Percentiles rank a stretch among this genome's conserved stretches.
phyloP scores from a whole-genome alignment of 176 grass and related monocot species.

The Musa schizocarpa region DNA sequence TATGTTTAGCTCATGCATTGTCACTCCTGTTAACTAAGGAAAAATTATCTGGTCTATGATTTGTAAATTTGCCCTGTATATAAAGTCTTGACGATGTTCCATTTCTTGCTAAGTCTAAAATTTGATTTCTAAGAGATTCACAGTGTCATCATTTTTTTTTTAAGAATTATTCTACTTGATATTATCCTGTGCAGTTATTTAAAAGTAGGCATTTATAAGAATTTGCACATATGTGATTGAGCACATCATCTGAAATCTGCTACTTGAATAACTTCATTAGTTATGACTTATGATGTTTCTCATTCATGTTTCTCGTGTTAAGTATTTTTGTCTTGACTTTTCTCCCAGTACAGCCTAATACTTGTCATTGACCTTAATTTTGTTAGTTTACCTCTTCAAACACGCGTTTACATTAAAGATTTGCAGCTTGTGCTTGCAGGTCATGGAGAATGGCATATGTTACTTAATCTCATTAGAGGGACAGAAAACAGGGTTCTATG shows the following conservation, averaged over 20 bases:
- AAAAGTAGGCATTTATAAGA: not conserved
- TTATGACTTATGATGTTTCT: not conserved
- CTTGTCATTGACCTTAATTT: not conserved
- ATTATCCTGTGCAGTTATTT: not conserved
- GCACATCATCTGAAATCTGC: not conserved
- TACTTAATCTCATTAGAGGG: slow-evolving; percentile 81
- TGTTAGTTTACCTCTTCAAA: not conserved
- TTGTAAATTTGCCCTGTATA: not conserved
- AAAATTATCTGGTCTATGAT: not conserved
- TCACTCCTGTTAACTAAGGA: not conserved
- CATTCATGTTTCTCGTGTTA: not conserved
- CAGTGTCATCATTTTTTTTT: not conserved
- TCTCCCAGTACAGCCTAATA: not conserved
- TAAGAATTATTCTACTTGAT: not conserved
- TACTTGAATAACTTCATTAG: not conserved
- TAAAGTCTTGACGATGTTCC: not conserved
- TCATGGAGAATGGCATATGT: slow-evolving; percentile 66
- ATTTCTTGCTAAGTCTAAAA: not conserved
- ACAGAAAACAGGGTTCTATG: slow-evolving; percentile 99
- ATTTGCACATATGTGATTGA: not conserved
- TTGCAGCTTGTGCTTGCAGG: slow-evolving; percentile 32
- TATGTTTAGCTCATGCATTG: not conserved
- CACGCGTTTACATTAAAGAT: not conserved
- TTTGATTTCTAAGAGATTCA: too few species aligned
- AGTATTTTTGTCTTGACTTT: not conserved